phyloP scores from a whole-genome alignment of 2,329 filamentous ascomycete species.

The Cladophialophora bantiana region DNA sequence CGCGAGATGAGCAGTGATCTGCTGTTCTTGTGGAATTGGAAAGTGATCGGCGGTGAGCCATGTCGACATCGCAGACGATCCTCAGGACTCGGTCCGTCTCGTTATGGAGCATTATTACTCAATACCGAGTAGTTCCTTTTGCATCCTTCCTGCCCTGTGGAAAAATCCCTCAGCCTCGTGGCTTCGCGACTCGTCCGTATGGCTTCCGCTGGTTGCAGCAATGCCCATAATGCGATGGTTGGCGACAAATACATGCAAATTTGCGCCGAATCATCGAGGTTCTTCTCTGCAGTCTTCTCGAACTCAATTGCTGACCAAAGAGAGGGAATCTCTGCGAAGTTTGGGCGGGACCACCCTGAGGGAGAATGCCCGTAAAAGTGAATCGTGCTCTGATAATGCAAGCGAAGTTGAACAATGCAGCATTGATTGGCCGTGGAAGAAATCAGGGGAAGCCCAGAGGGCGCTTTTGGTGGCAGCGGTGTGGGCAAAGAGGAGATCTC shows the following conservation, averaged over 20 bases:
- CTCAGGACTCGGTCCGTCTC: not conserved
- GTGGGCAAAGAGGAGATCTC: not conserved
- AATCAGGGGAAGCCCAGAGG: conserved; percentile 1
- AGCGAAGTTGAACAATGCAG: not conserved
- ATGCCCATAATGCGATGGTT: not conserved
- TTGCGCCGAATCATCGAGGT: not conserved
- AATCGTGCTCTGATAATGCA: conserved; percentile 5
- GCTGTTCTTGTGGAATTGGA: conserved; percentile 9
- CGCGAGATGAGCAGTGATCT: conserved; percentile 13
- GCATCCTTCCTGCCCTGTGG: not conserved
- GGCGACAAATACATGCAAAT: conserved; percentile 3
- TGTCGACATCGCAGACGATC: conserved; percentile 8
- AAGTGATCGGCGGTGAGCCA: conserved; percentile 16
- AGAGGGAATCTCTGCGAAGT: not conserved
- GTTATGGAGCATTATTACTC: not conserved
- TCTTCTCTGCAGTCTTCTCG: conserved; percentile 11
- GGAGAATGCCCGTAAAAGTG: not conserved
- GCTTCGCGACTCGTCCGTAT: not conserved
- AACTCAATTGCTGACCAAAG: not conserved
- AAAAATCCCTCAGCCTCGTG: not conserved
- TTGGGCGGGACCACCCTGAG: not conserved
- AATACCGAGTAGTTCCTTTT: not conserved
- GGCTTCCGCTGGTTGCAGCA: not conserved
- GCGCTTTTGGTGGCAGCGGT: conserved; percentile 8
- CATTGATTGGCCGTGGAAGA: not conserved